Evolutionary conservation across 2,329 filamentous ascomycete species (phyloP).

Genomic region (Ophiostoma triangulosporum): DNA sequence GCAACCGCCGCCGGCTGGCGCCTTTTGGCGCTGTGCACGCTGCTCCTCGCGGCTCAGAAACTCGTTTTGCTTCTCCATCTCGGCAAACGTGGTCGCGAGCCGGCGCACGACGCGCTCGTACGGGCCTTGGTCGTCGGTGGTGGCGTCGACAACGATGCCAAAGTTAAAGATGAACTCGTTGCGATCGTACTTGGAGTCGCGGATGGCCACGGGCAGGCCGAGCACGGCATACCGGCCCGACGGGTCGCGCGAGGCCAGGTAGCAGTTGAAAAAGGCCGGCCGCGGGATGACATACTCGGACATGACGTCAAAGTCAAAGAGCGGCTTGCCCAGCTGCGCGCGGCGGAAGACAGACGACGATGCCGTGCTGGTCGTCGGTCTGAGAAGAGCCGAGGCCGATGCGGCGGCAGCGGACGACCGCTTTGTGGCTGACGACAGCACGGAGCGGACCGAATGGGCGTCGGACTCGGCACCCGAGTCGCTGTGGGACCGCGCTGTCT

Average conservation of each 20-base stretch:
- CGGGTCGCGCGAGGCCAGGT: conserved; percentile 65
- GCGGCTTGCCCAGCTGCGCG: conserved; percentile 17
- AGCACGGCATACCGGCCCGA: conserved; percentile 62
- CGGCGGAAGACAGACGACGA: not conserved
- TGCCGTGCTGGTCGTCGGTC: not conserved
- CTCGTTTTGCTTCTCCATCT: conserved; percentile 81
- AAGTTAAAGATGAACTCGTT: conserved; percentile 99
- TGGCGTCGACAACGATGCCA: conserved; percentile 43
- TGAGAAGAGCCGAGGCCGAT: conserved; percentile 2
- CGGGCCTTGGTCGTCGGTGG: conserved; percentile 51
- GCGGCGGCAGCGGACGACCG: not conserved
- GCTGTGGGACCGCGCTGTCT: not conserved
- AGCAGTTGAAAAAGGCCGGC: conserved; percentile 87
- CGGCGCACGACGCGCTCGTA: conserved; percentile 80
- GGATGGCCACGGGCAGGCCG: conserved; percentile 79
- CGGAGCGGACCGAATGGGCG: not conserved
- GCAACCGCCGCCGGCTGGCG: conserved; percentile 15
- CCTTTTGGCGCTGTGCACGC: conserved; percentile 12
- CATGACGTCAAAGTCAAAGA: conserved; percentile 76
- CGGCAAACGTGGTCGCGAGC: conserved; percentile 71
- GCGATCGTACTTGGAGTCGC: conserved; percentile 67
- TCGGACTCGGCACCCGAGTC: conserved; percentile 9
- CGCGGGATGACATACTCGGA: conserved; percentile 90
- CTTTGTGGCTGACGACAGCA: not conserved
- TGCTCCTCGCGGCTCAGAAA: conserved; percentile 49